Conservation (phyloP, 2,329 filamentous ascomycete genomes). For the Paraphoma chrysanthemicola region DNA sequence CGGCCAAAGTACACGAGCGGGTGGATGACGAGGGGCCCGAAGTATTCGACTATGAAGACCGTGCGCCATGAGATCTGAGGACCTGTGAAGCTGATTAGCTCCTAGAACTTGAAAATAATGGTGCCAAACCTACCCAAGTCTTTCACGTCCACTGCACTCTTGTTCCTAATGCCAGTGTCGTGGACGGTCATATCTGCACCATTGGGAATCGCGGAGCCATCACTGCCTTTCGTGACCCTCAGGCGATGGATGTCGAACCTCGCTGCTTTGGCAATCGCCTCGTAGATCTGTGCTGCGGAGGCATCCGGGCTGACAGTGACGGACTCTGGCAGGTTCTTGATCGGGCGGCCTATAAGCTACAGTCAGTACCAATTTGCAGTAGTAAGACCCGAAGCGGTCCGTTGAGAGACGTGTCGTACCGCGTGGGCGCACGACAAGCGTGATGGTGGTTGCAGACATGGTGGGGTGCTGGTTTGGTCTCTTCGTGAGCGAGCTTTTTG, state of each 20-base stretch:
- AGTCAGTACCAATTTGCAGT: background rate
- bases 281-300: constrained; percentile 63
- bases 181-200: constrained; percentile 59
- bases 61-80: constrained; percentile 90
- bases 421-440: constrained; percentile 54
- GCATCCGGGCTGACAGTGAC: constrained; percentile 60
- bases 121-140: constrained; percentile 73
- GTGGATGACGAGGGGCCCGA: constrained; percentile 90
- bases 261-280: constrained; percentile 61
- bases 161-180: constrained; percentile 63
- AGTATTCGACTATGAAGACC: constrained; percentile 94
- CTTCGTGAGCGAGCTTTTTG: constrained; percentile 16
- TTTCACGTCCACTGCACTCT: constrained; percentile 80
- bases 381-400: too few relatives aligned
- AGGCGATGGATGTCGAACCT: constrained; percentile 65
- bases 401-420: constrained; percentile 39
- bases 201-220: constrained; percentile 66
- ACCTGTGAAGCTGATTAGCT: constrained; percentile 59
- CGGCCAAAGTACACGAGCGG: constrained; percentile 73
- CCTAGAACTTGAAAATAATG: background rate
- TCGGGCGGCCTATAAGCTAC: constrained; percentile 62
- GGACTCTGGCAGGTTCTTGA: constrained; percentile 65
- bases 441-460: constrained; percentile 54
- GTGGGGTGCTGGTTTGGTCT: constrained; percentile 25
- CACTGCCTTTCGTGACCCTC: constrained; percentile 69